Evolutionary conservation across 306 rosid species (phyloP).

Genomic region (Bauhinia variegata): DNA sequence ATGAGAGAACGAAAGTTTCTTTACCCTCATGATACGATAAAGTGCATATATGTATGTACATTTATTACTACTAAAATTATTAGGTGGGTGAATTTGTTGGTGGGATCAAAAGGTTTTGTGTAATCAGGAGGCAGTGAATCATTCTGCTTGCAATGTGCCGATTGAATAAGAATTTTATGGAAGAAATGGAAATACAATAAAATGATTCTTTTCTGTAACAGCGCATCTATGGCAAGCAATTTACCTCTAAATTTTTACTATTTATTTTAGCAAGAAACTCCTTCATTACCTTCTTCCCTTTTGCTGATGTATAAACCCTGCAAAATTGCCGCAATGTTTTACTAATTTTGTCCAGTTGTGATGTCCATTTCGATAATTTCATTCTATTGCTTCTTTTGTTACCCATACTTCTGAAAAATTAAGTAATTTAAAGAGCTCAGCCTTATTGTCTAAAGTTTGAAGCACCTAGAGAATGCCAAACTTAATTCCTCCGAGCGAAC

Average conservation of each 20-base stretch:
- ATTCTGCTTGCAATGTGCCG: constrained; percentile 43
- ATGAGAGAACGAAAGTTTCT: constrained; percentile 43
- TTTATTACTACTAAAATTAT: constrained; percentile 39
- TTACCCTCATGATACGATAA: constrained; percentile 36
- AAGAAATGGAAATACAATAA: constrained; percentile 50
- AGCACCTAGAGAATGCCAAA: no score
- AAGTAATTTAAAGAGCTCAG: no score
- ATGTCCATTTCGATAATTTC: no score
- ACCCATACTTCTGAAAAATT: no score
- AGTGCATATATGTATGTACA: constrained; percentile 62
- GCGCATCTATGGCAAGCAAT: constrained; percentile 14
- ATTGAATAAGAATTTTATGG: constrained; percentile 36
- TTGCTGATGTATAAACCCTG: no score
- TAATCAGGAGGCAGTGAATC: constrained; percentile 45
- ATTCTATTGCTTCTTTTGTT: no score
- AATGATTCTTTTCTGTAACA: constrained; percentile 61
- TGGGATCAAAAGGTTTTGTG: constrained; percentile 57
- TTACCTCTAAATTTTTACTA: background rate
- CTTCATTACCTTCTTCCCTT: no score
- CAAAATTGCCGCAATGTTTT: no score
- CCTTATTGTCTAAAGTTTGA: no score
- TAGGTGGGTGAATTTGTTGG: constrained; percentile 55
- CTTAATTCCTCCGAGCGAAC: no score
- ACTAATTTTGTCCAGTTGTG: no score
- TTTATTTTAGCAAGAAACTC: background rate